Evolutionary conservation across 768 basidiomycete species (phyloP), one percentile per base, ranked within the genome.

Genomic region (Suillus bovinus): DNA sequence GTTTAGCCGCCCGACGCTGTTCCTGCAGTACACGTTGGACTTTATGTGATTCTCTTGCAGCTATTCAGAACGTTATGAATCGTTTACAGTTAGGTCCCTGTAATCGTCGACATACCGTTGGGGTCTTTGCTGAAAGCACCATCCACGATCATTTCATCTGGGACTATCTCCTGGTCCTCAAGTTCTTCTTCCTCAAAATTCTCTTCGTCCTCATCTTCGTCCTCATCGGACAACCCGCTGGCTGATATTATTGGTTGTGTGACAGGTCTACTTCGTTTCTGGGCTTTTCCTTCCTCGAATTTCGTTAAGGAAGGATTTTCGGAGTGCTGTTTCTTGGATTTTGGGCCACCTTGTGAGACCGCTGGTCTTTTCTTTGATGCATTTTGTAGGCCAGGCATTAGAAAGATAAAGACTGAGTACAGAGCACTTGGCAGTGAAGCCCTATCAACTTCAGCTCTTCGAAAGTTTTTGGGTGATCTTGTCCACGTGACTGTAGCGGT

Each of bases 1-100:
- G 92, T 74, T 91, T 94, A 3, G 89, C 82, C 0, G 90, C 89
- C 47, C 82, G 84, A 13, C 93, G 86, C 66, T 92, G 87, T 27
- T 86, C 84, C 24, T 83, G 83, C 0, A 93, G 72, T 9, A 69
- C 80, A 57, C 86, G 86, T 72, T 94, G 92, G 0, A 79, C 86
- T 71, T 86, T 86, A 62, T 91, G 91, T 0, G 87, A 82, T 75
- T 93, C 90, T 47, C 82, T 81, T 20, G 85, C 75, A 64, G 83
- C 90, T 90, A 47, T 2, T 65, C 29, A 29, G 52, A 49, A 13
- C 8, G 38, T 31, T 52, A 50, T 46, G 34, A 2, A n/a, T 9
- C n/a, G 22, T 71, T 3, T 69, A 60, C 47, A 58, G 33, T 39
- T 31, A 17, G 16, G 47, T 61, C n/a, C 1, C 46, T 52, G n/a